Conservation (phyloP, 1,139 yeast species). For the Saccharomyces hybrid region DNA sequence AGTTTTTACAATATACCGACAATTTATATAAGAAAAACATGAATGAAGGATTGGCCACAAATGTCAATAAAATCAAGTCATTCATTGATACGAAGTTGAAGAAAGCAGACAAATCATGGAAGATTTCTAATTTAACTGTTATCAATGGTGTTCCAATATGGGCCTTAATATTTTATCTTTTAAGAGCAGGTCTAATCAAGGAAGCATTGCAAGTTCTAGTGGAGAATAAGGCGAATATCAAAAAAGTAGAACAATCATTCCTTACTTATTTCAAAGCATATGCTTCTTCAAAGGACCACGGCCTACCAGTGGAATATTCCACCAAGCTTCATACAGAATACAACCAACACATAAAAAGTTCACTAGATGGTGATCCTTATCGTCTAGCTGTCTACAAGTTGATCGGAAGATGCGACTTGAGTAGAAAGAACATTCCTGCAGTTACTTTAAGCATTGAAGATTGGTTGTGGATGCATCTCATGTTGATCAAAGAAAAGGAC, state of each 20-base stretch:
- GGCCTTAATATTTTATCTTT: conserved; percentile 78
- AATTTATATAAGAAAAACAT: conserved; percentile 58
- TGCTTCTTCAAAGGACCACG: conserved; percentile 46
- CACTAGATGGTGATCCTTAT: conserved; percentile 74
- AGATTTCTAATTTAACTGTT: conserved; percentile 43
- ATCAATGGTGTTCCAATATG: conserved; percentile 85
- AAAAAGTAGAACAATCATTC: conserved; percentile 78
- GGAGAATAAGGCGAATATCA: conserved; percentile 52
- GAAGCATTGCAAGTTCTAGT: conserved; percentile 64
- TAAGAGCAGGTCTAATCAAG: conserved; percentile 71
- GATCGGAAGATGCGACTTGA: conserved; percentile 76
- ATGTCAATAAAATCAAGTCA: conserved; percentile 60
- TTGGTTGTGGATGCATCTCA: conserved; percentile 93
- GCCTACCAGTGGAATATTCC: conserved; percentile 57
- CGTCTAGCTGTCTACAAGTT: conserved; percentile 86
- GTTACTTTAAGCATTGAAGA: conserved; percentile 83
- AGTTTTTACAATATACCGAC: conserved; percentile 69
- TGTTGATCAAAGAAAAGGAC: conserved; percentile 56
- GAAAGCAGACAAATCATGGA: conserved; percentile 43
- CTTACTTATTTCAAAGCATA: conserved; percentile 71
- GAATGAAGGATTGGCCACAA: conserved; percentile 61
- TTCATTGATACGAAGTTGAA: conserved; percentile 48
- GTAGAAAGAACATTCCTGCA: conserved; percentile 64
- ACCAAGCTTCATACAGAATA: conserved; percentile 74
- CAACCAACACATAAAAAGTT: conserved; percentile 71